phyloP scores from a whole-genome alignment of 2,329 filamentous ascomycete species.

The Geosmithia morbida region DNA sequence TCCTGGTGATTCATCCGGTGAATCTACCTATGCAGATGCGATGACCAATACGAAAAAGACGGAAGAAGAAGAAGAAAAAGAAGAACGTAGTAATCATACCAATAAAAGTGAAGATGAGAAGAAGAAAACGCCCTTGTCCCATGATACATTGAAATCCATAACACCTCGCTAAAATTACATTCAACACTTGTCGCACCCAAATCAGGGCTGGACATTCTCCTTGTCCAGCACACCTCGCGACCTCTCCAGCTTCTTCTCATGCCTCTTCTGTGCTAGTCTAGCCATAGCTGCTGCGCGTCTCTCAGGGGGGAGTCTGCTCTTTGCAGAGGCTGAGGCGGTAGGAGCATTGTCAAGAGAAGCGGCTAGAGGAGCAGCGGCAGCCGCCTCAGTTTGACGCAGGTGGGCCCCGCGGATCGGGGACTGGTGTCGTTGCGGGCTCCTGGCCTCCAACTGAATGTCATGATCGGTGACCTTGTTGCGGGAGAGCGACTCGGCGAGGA shows the following conservation, averaged over 20 bases:
- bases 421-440: neutral
- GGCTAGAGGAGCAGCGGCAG: neutral
- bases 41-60: neutral
- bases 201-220: conserved; percentile 31
- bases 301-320: conserved; percentile 31
- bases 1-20: too few species aligned
- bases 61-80: neutral
- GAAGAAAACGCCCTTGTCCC: neutral
- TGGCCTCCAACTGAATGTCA: neutral
- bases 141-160: neutral
- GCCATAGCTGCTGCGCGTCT: conserved; percentile 39
- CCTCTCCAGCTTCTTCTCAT: conserved; percentile 28
- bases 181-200: neutral
- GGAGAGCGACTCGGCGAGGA: neutral
- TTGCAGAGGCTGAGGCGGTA: conserved; percentile 21
- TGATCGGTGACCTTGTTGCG: conserved; percentile 2
- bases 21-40: too few species aligned
- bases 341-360: neutral
- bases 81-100: too few species aligned
- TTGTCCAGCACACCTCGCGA: conserved; percentile 24
- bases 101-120: too few species aligned
- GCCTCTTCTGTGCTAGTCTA: conserved; percentile 36
- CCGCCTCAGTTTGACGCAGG: neutral
- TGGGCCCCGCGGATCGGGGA: neutral
- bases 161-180: neutral